Percentiles rank a stretch among this genome's conserved stretches.
phyloP scores from a whole-genome alignment of 805 yeast genomes.

The Ogataea angusta region DNA sequence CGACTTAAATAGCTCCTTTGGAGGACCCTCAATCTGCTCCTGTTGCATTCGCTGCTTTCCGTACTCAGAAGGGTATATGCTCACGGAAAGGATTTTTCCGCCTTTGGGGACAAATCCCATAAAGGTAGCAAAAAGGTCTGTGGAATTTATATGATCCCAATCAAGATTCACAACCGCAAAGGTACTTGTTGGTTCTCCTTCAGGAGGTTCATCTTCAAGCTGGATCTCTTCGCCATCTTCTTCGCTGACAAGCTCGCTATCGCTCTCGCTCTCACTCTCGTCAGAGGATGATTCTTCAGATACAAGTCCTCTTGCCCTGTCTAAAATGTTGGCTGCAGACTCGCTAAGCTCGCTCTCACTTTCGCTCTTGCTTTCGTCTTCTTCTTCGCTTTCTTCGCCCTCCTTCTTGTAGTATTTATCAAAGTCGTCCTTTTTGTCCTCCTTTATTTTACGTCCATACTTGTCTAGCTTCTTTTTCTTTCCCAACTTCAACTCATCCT shows the following conservation, averaged over 20 bases:
- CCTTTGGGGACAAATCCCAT: conserved; percentile 76
- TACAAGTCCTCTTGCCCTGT: conserved; percentile 59
- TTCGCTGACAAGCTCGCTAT: conserved; percentile 35
- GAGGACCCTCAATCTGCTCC: conserved; percentile 92
- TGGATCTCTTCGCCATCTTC: conserved; percentile 38
- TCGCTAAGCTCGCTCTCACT: conserved; percentile 36
- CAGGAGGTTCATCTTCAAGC: conserved; percentile 54
- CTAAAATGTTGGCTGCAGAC: conserved; percentile 21
- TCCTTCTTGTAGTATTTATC: conserved; percentile 59
- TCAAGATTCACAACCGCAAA: conserved; percentile 95
- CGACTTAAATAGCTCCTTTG: conserved; percentile 69
- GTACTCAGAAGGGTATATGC: conserved; percentile 83
- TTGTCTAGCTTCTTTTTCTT: conserved; percentile 73
- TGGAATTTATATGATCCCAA: conserved; percentile 92
- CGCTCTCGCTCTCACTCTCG: conserved; percentile 14
- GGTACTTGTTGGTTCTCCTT: conserved; percentile 77
- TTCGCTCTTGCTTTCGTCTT: conserved; percentile 49
- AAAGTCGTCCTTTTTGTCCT: conserved; percentile 46
- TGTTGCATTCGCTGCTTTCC: conserved; percentile 89
- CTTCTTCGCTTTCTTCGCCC: conserved; percentile 29
- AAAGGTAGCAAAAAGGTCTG: conserved; percentile 86
- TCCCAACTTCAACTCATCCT: conserved; percentile 57
- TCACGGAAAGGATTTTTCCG: conserved; percentile 65
- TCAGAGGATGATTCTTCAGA: conserved; percentile 44
- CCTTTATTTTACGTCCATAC: conserved; percentile 72